A percentile compares a stretch with the other conserved stretches of the same genome.
These are phyloP conservation scores for Oryza coarctata DNA, from an alignment of 176 grass and related monocot species.

Conservation along the genomic window DNA sequence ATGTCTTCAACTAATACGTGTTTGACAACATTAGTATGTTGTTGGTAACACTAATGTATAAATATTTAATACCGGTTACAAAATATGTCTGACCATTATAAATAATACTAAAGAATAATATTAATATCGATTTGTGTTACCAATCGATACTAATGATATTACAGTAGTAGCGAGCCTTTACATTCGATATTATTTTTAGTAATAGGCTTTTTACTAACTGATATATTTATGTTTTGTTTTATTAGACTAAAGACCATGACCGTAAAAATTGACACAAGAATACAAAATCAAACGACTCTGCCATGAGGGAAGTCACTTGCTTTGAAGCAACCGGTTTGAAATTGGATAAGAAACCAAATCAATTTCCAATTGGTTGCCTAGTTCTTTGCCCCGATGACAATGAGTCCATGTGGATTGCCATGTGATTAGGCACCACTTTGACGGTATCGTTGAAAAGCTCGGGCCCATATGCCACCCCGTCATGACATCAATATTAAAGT, in stretches of 20 bases:
- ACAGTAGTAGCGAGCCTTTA: no score
- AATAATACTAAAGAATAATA: no score
- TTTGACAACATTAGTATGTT: background rate
- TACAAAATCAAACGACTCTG: slow-evolving; percentile 7
- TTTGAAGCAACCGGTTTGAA: slow-evolving; percentile 39
- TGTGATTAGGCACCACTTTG: slow-evolving; percentile 26
- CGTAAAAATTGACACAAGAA: slow-evolving; percentile 30
- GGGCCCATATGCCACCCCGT: background rate
- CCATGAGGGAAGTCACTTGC: slow-evolving; percentile 19
- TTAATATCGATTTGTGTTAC: no score
- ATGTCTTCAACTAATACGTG: no score
- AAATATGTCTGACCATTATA: no score
- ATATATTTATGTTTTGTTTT: no score
- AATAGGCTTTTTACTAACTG: no score
- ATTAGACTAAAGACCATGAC: no score
- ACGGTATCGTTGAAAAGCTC: slow-evolving; percentile 44
- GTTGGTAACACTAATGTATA: no score
- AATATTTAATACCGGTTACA: no score
- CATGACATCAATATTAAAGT: background rate
- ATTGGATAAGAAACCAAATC: background rate
- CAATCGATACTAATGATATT: no score
- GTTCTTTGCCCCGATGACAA: slow-evolving; percentile 7
- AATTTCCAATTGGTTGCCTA: background rate
- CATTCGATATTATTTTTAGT: no score
- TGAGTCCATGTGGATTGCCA: slow-evolving; percentile 23